phyloP scores from a whole-genome alignment of 768 basidiomycete genomes.

The Rhizopogon vesiculosus region DNA sequence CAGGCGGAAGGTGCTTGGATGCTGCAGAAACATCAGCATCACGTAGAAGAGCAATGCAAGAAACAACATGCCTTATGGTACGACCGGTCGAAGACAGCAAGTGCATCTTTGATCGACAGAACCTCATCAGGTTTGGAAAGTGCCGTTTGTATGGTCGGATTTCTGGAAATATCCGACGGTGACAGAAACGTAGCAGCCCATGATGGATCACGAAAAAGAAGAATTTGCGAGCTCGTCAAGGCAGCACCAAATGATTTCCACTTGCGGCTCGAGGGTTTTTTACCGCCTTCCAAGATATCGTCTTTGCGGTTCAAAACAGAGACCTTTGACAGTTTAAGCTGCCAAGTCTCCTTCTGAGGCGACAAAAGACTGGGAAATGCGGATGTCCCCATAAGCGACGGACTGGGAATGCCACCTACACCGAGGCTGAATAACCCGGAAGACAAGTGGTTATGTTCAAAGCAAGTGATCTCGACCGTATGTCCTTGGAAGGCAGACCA shows the following conservation, averaged over 20 bases:
- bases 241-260: constrained; percentile 87
- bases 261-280: constrained; percentile 71
- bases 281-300: constrained; percentile 71
- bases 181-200: constrained; percentile 47
- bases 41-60: not conserved
- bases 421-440: constrained; percentile 38
- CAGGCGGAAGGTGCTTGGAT: constrained; percentile 73
- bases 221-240: constrained; percentile 84
- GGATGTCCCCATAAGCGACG: constrained; percentile 24
- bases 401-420: constrained; percentile 30
- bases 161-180: constrained; percentile 34
- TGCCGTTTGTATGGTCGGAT: constrained; percentile 33
- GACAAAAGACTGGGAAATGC: constrained; percentile 16
- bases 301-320: constrained; percentile 82
- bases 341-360: constrained; percentile 30
- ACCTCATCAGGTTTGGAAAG: constrained; percentile 81
- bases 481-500: constrained; percentile 58
- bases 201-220: constrained; percentile 78
- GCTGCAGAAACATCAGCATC: constrained; percentile 30
- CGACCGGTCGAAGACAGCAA: constrained; percentile 77
- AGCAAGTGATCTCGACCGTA: constrained; percentile 49
- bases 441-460: constrained; percentile 34
- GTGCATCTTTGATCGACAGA: constrained; percentile 66
- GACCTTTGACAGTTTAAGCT: constrained; percentile 72
- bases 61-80: constrained; percentile 62